These are phyloP conservation scores for Xerocomellus dryophilus DNA, from an alignment of 768 basidiomycete species.

Conservation along the genomic window DNA sequence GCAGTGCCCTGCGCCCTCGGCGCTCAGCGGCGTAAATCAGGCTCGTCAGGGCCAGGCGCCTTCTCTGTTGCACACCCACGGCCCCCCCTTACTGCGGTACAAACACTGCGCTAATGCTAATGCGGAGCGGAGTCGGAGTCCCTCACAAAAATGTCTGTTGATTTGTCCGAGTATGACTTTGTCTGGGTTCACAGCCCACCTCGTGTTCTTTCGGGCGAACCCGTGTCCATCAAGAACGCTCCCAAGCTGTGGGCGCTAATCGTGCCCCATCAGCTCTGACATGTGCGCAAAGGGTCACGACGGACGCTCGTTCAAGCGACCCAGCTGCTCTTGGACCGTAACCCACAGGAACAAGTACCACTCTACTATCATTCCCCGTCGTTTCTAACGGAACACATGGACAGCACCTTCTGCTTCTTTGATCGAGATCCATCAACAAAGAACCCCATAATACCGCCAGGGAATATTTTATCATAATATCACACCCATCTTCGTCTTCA, in stretches of 20 bases:
- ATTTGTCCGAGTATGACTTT: no score
- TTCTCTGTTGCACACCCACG: no score
- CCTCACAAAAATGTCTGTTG: background rate
- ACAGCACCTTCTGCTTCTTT: background rate
- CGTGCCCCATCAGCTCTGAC: no score
- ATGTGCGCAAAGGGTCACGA: no score
- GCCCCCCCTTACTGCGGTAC: no score
- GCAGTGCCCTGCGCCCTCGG: slow-evolving; percentile 19
- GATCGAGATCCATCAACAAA: background rate
- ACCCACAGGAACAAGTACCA: background rate
- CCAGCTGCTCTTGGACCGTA: no score
- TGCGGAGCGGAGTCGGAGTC: no score
- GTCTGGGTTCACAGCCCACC: no score
- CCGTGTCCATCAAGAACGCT: slow-evolving; percentile 1
- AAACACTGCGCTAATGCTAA: no score
- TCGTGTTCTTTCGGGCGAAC: background rate
- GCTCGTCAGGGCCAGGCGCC: slow-evolving; percentile 11
- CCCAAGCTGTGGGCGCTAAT: slow-evolving; percentile 13
- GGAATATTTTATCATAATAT: no score
- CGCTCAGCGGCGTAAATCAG: slow-evolving; percentile 16
- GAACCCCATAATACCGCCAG: background rate
- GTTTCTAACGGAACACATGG: background rate
- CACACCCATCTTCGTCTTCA: no score
- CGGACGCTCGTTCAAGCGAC: no score
- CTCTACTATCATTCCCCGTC: background rate